Evolutionary conservation across 495 filamentous ascomycete genomes (phyloP).

Genomic region (Thozetella sp.): DNA sequence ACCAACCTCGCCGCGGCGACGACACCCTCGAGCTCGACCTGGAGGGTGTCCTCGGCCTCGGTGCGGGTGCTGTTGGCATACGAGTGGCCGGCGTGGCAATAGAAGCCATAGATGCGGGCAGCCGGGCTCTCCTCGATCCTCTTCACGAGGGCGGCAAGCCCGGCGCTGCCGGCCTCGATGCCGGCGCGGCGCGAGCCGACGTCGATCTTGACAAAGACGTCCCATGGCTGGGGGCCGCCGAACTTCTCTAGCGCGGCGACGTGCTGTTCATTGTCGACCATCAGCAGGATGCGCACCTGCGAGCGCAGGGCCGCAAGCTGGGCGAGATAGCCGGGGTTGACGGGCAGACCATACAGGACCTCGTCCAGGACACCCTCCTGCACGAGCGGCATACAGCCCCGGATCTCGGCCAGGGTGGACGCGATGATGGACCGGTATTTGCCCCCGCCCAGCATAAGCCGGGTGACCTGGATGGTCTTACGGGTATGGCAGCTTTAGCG

Average conservation of each 20-base stretch:
- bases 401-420: conserved; percentile 31
- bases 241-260: conserved; percentile 28
- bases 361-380: conserved; percentile 34
- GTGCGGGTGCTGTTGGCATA: conserved; percentile 19
- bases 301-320: conserved; percentile 19
- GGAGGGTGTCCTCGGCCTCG: conserved; percentile 10
- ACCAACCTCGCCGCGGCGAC: conserved; percentile 15
- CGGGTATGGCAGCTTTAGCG: background rate
- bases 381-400: conserved; percentile 27
- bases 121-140: conserved; percentile 10
- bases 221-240: conserved; percentile 16
- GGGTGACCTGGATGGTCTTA: background rate
- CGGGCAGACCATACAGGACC: conserved; percentile 36
- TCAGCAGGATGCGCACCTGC: conserved; percentile 26
- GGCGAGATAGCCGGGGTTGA: conserved; percentile 28
- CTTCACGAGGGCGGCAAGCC: conserved; percentile 15
- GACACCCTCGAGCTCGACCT: conserved; percentile 22
- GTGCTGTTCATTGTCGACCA: conserved; percentile 37
- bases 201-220: conserved; percentile 32
- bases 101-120: conserved; percentile 19
- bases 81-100: conserved; percentile 28
- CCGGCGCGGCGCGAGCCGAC: conserved; percentile 26
- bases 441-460: conserved; percentile 21
- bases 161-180: conserved; percentile 12
- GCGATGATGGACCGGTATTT: conserved; percentile 31